Evolutionary conservation across 2,329 filamentous ascomycete species (phyloP).

Genomic region (Juglanconis sp.): DNA sequence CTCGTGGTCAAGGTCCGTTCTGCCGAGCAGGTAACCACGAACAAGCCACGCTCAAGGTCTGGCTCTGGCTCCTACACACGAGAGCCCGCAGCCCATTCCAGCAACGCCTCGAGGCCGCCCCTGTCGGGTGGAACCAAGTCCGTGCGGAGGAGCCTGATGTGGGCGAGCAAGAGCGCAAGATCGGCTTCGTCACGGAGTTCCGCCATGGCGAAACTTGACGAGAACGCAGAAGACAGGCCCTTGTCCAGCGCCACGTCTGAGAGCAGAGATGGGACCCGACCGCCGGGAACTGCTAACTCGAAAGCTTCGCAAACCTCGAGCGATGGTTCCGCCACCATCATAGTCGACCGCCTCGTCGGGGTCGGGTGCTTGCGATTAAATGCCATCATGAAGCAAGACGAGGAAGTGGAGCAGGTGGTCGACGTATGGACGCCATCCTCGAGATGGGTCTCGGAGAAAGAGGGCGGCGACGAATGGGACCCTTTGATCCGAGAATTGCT

Average conservation of each 20-base stretch:
- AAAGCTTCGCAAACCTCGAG: slow-evolving; percentile 33
- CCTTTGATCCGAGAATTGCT: slow-evolving; percentile 71
- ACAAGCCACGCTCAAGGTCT: slow-evolving; percentile 50
- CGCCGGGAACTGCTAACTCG: slow-evolving; percentile 58
- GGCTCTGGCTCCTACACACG: slow-evolving; percentile 43
- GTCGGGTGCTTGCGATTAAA: slow-evolving; percentile 77
- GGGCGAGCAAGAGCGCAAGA: slow-evolving; percentile 58
- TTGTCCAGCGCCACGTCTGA: slow-evolving; percentile 31
- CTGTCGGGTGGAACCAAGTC: slow-evolving; percentile 50
- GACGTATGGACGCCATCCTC: slow-evolving; percentile 70
- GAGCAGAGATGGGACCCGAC: slow-evolving; percentile 42
- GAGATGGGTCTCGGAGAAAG: slow-evolving; percentile 52
- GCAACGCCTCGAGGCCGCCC: slow-evolving; percentile 34
- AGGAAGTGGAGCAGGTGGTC: slow-evolving; percentile 72
- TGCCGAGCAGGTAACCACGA: slow-evolving; percentile 44
- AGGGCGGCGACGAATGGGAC: slow-evolving; percentile 66
- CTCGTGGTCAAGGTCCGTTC: slow-evolving; percentile 78
- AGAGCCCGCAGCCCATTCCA: slow-evolving; percentile 30
- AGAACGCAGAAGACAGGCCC: slow-evolving; percentile 43
- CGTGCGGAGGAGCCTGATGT: slow-evolving; percentile 66
- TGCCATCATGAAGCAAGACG: slow-evolving; percentile 65
- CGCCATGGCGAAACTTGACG: slow-evolving; percentile 56
- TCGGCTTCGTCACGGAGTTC: slow-evolving; percentile 51
- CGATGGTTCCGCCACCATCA: slow-evolving; percentile 40
- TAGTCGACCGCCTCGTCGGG: slow-evolving; percentile 67